A percentile compares a stretch with the other conserved stretches of the same genome.
Evolutionary conservation across 768 basidiomycete species (phyloP).

Genomic region (Hortiboletus campestris): DNA sequence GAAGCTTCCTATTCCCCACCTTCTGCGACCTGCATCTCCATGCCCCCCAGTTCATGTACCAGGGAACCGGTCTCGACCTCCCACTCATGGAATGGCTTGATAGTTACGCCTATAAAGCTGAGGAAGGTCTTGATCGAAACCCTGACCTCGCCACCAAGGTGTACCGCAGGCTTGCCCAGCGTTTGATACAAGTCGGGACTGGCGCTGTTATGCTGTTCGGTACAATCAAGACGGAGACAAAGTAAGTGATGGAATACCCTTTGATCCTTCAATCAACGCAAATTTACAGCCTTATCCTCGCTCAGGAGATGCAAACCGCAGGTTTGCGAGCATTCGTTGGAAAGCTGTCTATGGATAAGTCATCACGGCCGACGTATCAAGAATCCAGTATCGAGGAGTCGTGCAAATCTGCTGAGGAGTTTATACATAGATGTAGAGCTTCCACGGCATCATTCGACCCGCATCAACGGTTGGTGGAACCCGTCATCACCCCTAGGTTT

Average conservation of each 20-base stretch:
- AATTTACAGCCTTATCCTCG: slow-evolving; percentile 65
- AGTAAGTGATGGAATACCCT: slow-evolving; percentile 47
- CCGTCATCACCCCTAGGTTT: slow-evolving; percentile 87
- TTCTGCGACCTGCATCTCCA: slow-evolving; percentile 86
- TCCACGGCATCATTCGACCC: slow-evolving; percentile 40
- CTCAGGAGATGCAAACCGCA: slow-evolving; percentile 63
- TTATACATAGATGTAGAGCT: slow-evolving; percentile 50
- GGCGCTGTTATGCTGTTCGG: slow-evolving; percentile 79
- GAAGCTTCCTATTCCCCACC: slow-evolving; percentile 72
- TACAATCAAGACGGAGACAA: slow-evolving; percentile 78
- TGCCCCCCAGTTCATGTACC: slow-evolving; percentile 86
- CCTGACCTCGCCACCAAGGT: slow-evolving; percentile 59
- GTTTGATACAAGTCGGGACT: slow-evolving; percentile 74
- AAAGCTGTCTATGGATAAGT: slow-evolving; percentile 88
- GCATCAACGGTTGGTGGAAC: slow-evolving; percentile 60
- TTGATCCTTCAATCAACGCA: background rate
- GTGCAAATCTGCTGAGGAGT: slow-evolving; percentile 50
- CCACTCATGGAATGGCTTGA: slow-evolving; percentile 85
- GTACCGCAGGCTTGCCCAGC: slow-evolving; percentile 61
- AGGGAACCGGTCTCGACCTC: slow-evolving; percentile 82
- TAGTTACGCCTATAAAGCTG: slow-evolving; percentile 78
- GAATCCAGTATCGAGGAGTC: slow-evolving; percentile 56
- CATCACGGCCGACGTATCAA: slow-evolving; percentile 65
- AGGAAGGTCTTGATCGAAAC: slow-evolving; percentile 68
- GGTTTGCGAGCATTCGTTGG: slow-evolving; percentile 85